A percentile compares a stretch with the other conserved stretches of the same genome.
Evolutionary conservation across 225 moss, liverwort and hornwort species (phyloP).

Genomic region (Sphagnum tenellum): DNA sequence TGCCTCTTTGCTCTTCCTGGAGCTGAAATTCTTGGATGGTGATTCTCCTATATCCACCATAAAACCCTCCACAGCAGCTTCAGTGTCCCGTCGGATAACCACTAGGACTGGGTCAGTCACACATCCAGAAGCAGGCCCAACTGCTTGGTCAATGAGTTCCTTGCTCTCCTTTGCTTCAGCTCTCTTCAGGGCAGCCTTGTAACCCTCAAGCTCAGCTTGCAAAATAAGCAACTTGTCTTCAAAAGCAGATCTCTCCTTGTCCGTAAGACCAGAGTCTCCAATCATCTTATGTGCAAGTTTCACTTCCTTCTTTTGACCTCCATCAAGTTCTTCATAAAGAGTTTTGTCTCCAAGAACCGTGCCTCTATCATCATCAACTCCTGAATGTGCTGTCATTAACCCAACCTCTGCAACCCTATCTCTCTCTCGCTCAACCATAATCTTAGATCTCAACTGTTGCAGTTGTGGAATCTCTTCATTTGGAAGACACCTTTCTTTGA

Average conservation of each 20-base stretch:
- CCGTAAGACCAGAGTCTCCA: slow-evolving; percentile 10
- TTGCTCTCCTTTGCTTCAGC: slow-evolving; percentile 4
- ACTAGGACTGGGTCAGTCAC: slow-evolving; percentile 45
- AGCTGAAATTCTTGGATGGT: slow-evolving; percentile 34
- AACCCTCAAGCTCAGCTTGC: slow-evolving; percentile 33
- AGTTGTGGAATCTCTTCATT: background rate
- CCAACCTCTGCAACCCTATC: too few relatives aligned
- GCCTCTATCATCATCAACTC: too few relatives aligned
- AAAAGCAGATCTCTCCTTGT: slow-evolving; percentile 37
- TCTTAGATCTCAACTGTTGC: background rate
- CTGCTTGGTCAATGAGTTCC: slow-evolving; percentile 23
- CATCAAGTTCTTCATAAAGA: too few relatives aligned
- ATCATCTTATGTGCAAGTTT: too few relatives aligned
- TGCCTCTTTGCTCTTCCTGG: background rate
- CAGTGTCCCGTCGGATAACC: slow-evolving; percentile 44
- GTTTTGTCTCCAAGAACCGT: too few relatives aligned
- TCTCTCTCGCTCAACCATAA: too few relatives aligned
- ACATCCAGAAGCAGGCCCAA: slow-evolving; percentile 34
- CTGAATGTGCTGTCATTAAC: too few relatives aligned
- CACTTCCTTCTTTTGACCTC: too few relatives aligned
- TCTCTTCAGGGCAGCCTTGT: slow-evolving; percentile 37
- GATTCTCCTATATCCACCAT: slow-evolving; percentile 64
- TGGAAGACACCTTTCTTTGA: background rate
- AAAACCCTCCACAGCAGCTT: slow-evolving; percentile 33
- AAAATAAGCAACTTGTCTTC: slow-evolving; percentile 27